Percentiles rank a stretch among this genome's conserved stretches.
Conservation (phyloP, 208 protist species). For the Novymonas esmeraldas region DNA sequence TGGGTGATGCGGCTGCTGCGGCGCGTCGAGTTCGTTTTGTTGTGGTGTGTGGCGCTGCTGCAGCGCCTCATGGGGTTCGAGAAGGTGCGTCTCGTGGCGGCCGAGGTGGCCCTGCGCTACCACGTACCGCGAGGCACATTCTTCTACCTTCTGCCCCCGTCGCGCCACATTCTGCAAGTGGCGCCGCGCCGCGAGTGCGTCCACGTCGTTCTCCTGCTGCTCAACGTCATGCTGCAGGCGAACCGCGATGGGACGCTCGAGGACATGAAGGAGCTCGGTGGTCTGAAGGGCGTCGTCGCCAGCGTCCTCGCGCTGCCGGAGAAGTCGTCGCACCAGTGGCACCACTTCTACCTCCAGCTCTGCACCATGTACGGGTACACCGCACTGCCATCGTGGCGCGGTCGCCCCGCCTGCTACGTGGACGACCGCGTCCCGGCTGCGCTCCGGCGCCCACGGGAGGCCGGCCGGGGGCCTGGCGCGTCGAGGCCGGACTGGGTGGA, state of each 20-base stretch:
- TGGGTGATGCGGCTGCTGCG: constrained; percentile 40
- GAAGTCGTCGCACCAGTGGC: constrained; percentile 48
- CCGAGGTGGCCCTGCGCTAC: constrained; percentile 22
- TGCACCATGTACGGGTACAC: constrained; percentile 60
- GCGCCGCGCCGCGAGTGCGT: constrained; percentile 36
- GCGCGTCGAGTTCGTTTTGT: constrained; percentile 40
- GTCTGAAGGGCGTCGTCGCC: constrained; percentile 42
- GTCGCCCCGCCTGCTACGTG: constrained; percentile 24
- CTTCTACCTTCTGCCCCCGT: constrained; percentile 18
- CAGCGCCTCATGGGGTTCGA: constrained; percentile 34
- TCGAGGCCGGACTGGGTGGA: background rate
- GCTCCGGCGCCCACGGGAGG: background rate
- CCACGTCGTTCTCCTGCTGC: constrained; percentile 35
- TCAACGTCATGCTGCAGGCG: constrained; percentile 29
- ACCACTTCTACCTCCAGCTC: constrained; percentile 52
- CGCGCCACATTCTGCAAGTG: constrained; percentile 7
- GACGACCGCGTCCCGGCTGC: constrained; percentile 35
- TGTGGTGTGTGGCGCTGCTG: constrained; percentile 47
- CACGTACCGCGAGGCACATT: constrained; percentile 28
- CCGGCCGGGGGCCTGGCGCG: background rate
- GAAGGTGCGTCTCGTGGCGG: constrained; percentile 19
- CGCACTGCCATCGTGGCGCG: constrained; percentile 33
- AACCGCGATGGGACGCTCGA: constrained; percentile 19
- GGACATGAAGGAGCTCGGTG: constrained; percentile 40
- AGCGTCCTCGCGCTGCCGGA: constrained; percentile 47